Percentiles rank a stretch among this genome's conserved stretches.
These are phyloP conservation scores for Pythium brachiatum DNA, from an alignment of 352 stramenopile genomes.

Conservation along the genomic window DNA sequence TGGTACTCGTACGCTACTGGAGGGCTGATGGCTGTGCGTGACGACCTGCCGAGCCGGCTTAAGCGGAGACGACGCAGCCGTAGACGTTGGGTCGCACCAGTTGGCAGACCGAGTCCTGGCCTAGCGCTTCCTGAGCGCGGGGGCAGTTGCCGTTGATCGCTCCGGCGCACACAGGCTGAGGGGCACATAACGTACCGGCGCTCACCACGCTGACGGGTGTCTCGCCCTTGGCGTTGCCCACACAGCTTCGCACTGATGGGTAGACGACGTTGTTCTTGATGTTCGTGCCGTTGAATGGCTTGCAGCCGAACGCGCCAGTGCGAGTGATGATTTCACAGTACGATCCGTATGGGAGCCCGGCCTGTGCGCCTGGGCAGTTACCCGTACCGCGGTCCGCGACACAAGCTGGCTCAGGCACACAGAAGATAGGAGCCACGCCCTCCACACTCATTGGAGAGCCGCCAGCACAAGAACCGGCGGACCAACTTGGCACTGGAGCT, in stretches of 20 bases:
- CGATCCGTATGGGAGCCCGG: slow-evolving; percentile 7
- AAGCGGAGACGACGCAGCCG: slow-evolving; percentile 12
- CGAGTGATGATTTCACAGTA: slow-evolving; percentile 19
- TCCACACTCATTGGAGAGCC: slow-evolving; percentile 20
- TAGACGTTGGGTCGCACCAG: slow-evolving; percentile 8
- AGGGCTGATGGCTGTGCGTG: too few relatives aligned
- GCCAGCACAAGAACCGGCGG: background rate
- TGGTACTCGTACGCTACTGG: too few relatives aligned
- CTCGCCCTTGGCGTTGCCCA: slow-evolving; percentile 7
- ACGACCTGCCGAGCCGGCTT: background rate
- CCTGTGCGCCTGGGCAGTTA: slow-evolving; percentile 13
- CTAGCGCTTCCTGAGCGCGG: slow-evolving; percentile 5
- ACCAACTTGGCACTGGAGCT: background rate
- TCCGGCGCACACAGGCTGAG: slow-evolving; percentile 15
- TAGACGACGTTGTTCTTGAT: slow-evolving; percentile 14
- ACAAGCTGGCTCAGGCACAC: slow-evolving; percentile 16
- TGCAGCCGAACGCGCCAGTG: slow-evolving; percentile 20
- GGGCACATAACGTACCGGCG: slow-evolving; percentile 16
- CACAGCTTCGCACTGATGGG: slow-evolving; percentile 10
- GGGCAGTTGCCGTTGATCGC: slow-evolving; percentile 21
- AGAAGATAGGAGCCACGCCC: slow-evolving; percentile 14
- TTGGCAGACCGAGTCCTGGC: slow-evolving; percentile 4
- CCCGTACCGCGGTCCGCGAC: slow-evolving; percentile 5
- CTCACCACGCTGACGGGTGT: slow-evolving; percentile 16
- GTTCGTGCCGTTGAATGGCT: slow-evolving; percentile 18